Evolutionary conservation across 2,329 filamentous ascomycete species (phyloP).

Genomic region (Didymella lethalis): DNA sequence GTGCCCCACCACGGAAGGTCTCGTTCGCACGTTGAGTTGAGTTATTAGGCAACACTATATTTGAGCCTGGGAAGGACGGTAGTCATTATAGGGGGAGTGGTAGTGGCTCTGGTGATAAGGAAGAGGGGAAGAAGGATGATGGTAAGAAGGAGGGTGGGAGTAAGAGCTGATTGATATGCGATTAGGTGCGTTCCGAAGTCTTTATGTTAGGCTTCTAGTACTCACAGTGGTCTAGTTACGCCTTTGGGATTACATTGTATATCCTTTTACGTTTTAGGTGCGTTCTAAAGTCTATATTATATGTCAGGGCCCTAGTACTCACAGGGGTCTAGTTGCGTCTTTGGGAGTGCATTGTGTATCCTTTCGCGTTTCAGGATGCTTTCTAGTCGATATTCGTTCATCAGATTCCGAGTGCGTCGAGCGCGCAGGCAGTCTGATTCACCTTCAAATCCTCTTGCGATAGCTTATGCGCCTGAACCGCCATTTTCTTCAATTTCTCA

Average conservation of each 20-base stretch:
- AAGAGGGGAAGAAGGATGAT: constrained; percentile 31
- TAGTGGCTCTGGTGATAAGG: constrained; percentile 38
- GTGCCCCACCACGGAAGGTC: constrained; percentile 9
- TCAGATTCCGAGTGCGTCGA: too few relatives aligned
- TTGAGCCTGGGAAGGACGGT: constrained; percentile 41
- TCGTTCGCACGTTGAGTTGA: neutral
- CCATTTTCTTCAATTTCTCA: neutral
- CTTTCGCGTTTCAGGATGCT: neutral
- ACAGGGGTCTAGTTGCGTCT: neutral
- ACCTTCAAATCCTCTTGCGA: neutral
- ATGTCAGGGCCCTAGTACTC: neutral
- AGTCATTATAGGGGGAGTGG: constrained; percentile 36
- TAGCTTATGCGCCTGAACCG: neutral
- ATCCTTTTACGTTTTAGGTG: neutral
- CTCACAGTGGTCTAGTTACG: neutral
- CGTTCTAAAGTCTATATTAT: too few relatives aligned
- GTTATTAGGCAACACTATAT: constrained; percentile 36
- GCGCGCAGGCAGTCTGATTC: neutral
- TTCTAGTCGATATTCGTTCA: too few relatives aligned
- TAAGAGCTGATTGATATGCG: constrained; percentile 1
- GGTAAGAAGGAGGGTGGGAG: constrained; percentile 23
- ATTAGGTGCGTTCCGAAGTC: neutral
- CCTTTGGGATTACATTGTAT: neutral
- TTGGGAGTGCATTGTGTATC: neutral
- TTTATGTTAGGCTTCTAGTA: neutral